Conservation (phyloP, 164 flowering plant genomes). For the Aristolochia fimbriata region DNA sequence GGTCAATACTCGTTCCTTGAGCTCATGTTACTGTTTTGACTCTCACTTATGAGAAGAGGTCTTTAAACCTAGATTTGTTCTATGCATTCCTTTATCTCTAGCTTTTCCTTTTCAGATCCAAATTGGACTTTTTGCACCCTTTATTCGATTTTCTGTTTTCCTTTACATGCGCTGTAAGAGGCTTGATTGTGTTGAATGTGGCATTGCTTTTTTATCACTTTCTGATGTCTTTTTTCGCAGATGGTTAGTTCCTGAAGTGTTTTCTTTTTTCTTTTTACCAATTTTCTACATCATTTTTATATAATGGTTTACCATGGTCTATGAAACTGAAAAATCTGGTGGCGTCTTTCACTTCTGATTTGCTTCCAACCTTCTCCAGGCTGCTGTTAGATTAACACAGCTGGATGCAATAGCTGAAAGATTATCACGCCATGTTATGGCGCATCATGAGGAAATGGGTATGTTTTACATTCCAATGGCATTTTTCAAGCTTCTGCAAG, state of each 20-base stretch:
- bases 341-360: conserved; percentile 4
- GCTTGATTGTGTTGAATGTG: neutral
- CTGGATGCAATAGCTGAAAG: conserved; percentile 80
- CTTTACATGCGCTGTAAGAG: too few relatives aligned
- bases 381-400: conserved; percentile 77
- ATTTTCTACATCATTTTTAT: neutral
- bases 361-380: conserved; percentile 37
- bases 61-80: too few relatives aligned
- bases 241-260: neutral
- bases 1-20: too few relatives aligned
- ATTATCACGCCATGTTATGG: conserved; percentile 84
- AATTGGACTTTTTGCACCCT: too few relatives aligned
- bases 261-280: conserved; percentile 1
- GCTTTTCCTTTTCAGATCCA: too few relatives aligned
- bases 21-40: too few relatives aligned
- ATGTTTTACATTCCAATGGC: conserved; percentile 10
- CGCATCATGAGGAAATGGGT: conserved; percentile 99
- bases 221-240: neutral
- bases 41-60: too few relatives aligned
- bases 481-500: too few relatives aligned
- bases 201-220: neutral
- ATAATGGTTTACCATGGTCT: too few relatives aligned
- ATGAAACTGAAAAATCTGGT: conserved; percentile 4
- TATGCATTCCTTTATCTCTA: too few relatives aligned
- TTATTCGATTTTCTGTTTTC: too few relatives aligned